These are phyloP conservation scores for Mycena vulgaris DNA, from an alignment of 768 basidiomycete species.

Conservation along the genomic window DNA sequence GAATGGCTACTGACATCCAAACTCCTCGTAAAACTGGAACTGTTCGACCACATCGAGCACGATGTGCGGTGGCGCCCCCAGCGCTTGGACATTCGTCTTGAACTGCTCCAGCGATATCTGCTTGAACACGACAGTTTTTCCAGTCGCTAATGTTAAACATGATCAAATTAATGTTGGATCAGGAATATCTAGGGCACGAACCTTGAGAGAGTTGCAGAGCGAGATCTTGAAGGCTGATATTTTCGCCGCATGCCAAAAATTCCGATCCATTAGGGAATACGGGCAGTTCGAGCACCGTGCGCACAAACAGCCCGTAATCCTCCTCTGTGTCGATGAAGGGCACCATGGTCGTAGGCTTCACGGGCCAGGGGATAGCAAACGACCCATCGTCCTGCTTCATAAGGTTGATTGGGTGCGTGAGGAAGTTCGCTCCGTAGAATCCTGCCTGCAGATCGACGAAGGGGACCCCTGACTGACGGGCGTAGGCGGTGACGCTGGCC, in stretches of 20 bases:
- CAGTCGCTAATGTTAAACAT: slow-evolving; percentile 1
- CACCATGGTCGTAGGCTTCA: neutral
- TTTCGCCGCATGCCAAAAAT: neutral
- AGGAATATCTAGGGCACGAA: neutral
- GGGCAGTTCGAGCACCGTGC: slow-evolving; percentile 2
- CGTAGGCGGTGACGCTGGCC: slow-evolving; percentile 8
- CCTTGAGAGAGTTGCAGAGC: slow-evolving; percentile 5
- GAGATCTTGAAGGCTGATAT: neutral
- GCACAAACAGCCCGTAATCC: slow-evolving; percentile 29
- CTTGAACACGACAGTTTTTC: slow-evolving; percentile 6
- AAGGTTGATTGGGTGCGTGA: neutral
- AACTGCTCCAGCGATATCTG: neutral
- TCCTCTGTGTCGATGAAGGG: slow-evolving; percentile 18
- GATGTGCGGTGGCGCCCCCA: neutral
- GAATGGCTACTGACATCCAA: slow-evolving; percentile 12
- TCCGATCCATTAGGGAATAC: slow-evolving; percentile 5
- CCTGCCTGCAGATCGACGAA: slow-evolving; percentile 23
- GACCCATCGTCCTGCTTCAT: slow-evolving; percentile 6
- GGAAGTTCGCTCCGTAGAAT: neutral
- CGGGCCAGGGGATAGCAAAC: neutral
- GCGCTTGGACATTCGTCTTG: neutral
- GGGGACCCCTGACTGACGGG: slow-evolving; percentile 17
- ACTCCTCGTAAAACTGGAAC: neutral
- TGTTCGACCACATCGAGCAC: neutral
- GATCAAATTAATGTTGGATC: neutral